These are phyloP conservation scores for Camelina neglecta DNA, from an alignment of 345 rosid species.

Conservation along the genomic window DNA sequence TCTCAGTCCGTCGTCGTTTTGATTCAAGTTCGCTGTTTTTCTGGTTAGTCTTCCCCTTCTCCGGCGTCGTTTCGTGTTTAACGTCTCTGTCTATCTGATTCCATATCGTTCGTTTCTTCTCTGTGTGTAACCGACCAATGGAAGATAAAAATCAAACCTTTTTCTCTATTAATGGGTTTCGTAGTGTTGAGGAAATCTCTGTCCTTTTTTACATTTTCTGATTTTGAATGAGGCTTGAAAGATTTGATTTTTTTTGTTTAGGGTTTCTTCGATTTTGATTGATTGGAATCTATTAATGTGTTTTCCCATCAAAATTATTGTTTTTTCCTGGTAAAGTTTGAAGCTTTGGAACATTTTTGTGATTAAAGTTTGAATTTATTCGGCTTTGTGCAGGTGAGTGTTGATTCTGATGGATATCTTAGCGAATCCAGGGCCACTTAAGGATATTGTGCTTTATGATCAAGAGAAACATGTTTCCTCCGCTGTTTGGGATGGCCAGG, in stretches of 20 bases:
- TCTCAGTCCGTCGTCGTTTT: slow-evolving; percentile 68
- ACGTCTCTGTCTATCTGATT: slow-evolving; percentile 31
- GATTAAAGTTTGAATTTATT: slow-evolving; percentile 9
- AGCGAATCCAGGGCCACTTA: slow-evolving; percentile 75
- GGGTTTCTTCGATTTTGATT: slow-evolving; percentile 34
- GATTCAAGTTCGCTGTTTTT: slow-evolving; percentile 46
- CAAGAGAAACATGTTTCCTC: slow-evolving; percentile 87
- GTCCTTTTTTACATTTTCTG: neutral
- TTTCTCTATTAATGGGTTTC: slow-evolving; percentile 3
- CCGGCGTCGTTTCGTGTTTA: slow-evolving; percentile 61
- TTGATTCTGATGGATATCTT: slow-evolving; percentile 56
- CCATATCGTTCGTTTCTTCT: slow-evolving; percentile 1
- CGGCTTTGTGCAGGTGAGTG: slow-evolving; percentile 15
- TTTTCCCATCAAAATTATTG: too few species aligned
- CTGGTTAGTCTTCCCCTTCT: slow-evolving; percentile 42
- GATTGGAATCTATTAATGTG: neutral
- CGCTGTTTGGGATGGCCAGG: slow-evolving; percentile 90
- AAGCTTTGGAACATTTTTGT: slow-evolving; percentile 14
- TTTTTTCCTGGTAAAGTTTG: slow-evolving; percentile 8
- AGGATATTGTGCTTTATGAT: slow-evolving; percentile 65
- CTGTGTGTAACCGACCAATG: slow-evolving; percentile 12
- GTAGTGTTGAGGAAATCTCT: neutral
- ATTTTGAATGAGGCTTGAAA: neutral
- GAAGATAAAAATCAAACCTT: neutral
- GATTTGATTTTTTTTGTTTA: slow-evolving; percentile 10